These are phyloP conservation scores for Pestalotiopsis sp. DNA, from an alignment of 2,329 filamentous ascomycete genomes.

Conservation along the genomic window DNA sequence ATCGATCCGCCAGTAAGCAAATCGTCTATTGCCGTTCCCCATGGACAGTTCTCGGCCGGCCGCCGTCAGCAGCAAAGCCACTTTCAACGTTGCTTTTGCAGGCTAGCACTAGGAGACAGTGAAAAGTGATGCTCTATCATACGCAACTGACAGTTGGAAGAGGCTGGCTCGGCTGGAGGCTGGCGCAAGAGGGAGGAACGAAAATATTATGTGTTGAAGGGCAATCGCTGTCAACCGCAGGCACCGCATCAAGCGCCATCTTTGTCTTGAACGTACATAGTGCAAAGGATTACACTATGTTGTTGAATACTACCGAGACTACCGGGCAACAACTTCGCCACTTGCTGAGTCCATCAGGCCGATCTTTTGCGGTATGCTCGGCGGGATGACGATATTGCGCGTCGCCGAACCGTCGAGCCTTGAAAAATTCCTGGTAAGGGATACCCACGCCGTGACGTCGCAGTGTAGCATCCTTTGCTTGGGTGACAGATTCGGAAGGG, in stretches of 20 bases:
- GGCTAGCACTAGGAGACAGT: background rate
- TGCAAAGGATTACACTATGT: background rate
- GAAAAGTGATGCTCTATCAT: background rate
- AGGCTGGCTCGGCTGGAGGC: no score
- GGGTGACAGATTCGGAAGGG: background rate
- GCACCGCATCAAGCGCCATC: background rate
- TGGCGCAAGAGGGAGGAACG: background rate
- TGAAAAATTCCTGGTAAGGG: background rate
- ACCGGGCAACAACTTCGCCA: background rate
- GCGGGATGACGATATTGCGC: background rate
- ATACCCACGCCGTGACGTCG: slow-evolving; percentile 1
- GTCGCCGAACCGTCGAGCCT: background rate
- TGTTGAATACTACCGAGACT: background rate
- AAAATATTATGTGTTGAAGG: background rate
- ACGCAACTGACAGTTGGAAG: background rate
- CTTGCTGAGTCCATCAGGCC: background rate
- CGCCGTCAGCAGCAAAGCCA: background rate
- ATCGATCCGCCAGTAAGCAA: background rate
- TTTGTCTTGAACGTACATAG: background rate
- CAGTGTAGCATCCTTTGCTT: background rate
- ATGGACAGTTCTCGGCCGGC: background rate
- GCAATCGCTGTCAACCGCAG: background rate
- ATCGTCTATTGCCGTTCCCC: background rate
- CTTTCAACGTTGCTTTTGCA: background rate
- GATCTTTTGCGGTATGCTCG: background rate